These are phyloP conservation scores for Myxozyma lipomycoides DNA, from an alignment of 805 yeast genomes.

Conservation along the genomic window DNA sequence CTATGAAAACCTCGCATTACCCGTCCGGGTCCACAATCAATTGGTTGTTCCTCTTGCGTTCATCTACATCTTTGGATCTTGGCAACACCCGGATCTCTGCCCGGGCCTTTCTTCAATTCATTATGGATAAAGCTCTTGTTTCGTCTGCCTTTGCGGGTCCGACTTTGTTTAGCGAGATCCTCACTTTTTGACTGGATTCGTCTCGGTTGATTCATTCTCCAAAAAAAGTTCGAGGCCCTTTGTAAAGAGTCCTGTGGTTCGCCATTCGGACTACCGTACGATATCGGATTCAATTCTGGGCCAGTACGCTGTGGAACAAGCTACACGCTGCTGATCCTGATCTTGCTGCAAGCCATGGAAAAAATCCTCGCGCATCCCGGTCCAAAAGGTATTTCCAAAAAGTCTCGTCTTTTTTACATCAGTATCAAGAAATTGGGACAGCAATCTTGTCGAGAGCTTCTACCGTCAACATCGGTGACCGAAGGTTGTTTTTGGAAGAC, in stretches of 20 bases:
- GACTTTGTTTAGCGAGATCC: background rate
- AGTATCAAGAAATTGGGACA: no score
- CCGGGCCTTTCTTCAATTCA: background rate
- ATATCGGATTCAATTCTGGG: background rate
- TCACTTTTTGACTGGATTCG: background rate
- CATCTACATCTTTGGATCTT: background rate
- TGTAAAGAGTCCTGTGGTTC: background rate
- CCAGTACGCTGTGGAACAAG: background rate
- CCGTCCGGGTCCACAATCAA: background rate
- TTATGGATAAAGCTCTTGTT: background rate
- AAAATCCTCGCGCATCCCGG: no score
- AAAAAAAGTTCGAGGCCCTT: background rate
- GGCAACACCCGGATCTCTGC: background rate
- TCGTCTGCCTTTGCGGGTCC: background rate
- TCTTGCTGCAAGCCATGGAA: no score
- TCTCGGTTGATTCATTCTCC: background rate
- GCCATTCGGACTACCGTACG: background rate
- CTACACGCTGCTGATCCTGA: background rate
- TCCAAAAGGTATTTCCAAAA: no score
- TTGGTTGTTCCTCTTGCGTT: background rate
- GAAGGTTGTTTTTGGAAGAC: no score
- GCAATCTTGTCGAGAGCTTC: no score
- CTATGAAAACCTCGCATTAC: background rate
- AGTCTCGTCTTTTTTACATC: no score
- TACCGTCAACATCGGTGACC: no score